These are phyloP conservation scores for Trichoderma oligosporum DNA, from an alignment of 2,329 filamentous ascomycete species.

Conservation along the genomic window DNA sequence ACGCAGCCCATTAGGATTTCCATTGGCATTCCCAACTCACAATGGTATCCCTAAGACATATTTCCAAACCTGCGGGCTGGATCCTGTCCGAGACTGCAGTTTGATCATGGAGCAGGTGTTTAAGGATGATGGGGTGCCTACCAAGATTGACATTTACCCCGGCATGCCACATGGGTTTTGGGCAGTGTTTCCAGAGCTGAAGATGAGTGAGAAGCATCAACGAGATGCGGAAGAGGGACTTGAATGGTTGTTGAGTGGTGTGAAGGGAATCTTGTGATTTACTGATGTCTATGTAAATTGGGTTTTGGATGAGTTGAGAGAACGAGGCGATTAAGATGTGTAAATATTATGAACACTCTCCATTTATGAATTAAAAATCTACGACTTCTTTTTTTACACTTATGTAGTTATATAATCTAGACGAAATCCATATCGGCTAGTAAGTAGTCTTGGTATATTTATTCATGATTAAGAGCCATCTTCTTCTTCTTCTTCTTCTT, in stretches of 20 bases:
- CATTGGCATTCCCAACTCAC: conserved; percentile 25
- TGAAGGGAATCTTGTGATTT: neutral
- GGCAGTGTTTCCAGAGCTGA: conserved; percentile 26
- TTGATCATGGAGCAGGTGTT: conserved; percentile 31
- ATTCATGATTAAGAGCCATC: no score
- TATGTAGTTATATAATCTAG: no score
- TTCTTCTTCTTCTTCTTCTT: no score
- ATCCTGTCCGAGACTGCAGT: conserved; percentile 30
- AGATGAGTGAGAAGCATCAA: conserved; percentile 24
- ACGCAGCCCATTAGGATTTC: conserved; percentile 27
- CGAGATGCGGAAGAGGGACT: conserved; percentile 25
- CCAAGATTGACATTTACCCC: conserved; percentile 30
- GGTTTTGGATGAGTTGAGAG: neutral
- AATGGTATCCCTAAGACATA: conserved; percentile 31
- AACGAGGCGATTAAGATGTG: neutral
- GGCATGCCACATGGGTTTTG: conserved; percentile 33
- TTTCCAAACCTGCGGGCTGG: conserved; percentile 32
- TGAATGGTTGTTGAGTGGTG: conserved; percentile 23
- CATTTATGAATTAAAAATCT: no score
- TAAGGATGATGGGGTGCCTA: conserved; percentile 28
- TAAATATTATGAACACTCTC: neutral
- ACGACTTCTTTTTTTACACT: no score
- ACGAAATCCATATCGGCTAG: no score
- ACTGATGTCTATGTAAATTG: neutral
- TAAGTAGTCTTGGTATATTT: no score